phyloP scores from a whole-genome alignment of 2,329 filamentous ascomycete species.

The Phyllachora maydis region DNA sequence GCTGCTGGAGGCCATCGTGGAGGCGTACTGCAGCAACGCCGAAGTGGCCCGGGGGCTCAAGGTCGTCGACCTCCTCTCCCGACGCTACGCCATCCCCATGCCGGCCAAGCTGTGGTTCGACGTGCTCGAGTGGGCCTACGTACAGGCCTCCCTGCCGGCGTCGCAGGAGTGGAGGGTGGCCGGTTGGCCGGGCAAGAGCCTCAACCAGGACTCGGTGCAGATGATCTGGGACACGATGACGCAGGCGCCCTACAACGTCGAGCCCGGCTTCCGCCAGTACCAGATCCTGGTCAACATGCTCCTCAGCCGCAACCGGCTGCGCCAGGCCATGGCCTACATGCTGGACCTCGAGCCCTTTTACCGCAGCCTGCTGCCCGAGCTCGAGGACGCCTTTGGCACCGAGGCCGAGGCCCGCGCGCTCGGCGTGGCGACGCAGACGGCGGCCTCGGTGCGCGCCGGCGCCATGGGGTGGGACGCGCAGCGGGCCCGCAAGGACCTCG shows the following conservation, averaged over 20 bases:
- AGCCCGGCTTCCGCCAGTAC: conserved; percentile 36
- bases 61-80: conserved; percentile 41
- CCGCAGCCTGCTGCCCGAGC: conserved; percentile 4
- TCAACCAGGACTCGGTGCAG: conserved; percentile 22
- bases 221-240: conserved; percentile 39
- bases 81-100: conserved; percentile 35
- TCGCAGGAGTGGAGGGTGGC: conserved; percentile 15
- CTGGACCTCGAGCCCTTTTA: conserved; percentile 9
- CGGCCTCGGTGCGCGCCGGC: neutral
- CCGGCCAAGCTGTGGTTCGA: conserved; percentile 39
- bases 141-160: conserved; percentile 22
- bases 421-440: conserved; percentile 2
- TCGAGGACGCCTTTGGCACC: conserved; percentile 6
- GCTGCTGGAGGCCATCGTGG: conserved; percentile 45
- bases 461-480: conserved; percentile 1
- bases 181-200: conserved; percentile 9
- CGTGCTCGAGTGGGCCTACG: conserved; percentile 45
- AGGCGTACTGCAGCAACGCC: conserved; percentile 46
- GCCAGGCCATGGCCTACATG: conserved; percentile 9
- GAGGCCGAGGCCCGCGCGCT: conserved; percentile 8
- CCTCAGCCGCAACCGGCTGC: conserved; percentile 7
- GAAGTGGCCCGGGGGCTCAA: conserved; percentile 36
- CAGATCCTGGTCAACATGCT: conserved; percentile 19
- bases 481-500: conserved; percentile 1
- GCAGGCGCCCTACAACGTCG: conserved; percentile 29